Base-by-base conservation (phyloP, 2,329 filamentous ascomycete genomes). In the Leptographium wingfieldii region DNA sequence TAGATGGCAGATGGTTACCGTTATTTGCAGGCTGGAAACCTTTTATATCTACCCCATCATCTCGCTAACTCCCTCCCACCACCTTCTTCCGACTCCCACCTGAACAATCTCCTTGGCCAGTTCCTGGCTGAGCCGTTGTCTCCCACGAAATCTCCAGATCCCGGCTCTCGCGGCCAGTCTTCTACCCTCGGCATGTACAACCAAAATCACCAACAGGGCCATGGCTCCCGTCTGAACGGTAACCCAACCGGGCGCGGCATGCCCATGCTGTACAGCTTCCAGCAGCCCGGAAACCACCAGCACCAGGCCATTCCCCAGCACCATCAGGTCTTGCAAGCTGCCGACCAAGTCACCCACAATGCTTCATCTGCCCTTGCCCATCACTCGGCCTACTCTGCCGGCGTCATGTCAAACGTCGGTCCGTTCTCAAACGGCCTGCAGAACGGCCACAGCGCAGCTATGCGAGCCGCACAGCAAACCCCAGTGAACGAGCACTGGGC, bases 191-290 rank as follows among this genome's bases (percentile, higher is more conserved):
- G 79, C 71, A 91, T 91, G 87, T 91, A 86, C 78, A 84, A 83
- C 69, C 85, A 88, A 72, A 79, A 79, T 70, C 84, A 81, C 71
- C 84, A 88, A 70, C 84, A 86, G 74, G 83, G 84, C 71, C 87
- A 90, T 71, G 85, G 85, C 76, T 82, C 81, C 74, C 85, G 88
- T 74, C 81, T 90, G 73, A 91, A 90, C 74, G 87, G 86, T 67
- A 83, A 83, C 64, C 80, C 81, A 33, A 78, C 77, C 64, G 81
- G 83, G 64, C 79, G 81, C 65, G 77, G 75, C 64, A 74, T 76
- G 78, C 82, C 80, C 64, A 77, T 90, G 76, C 79, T 86, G 68
- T 89, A 89, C 74, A 85, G 82, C 69, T 89, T 82, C 67, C 83
- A 85, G 64, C 83, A 80, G 64, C 79, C 86, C 64, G 74, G 76